Evolutionary conservation across 331 rosid genomes (phyloP), one percentile per base, ranked within the genome.

Genomic region (Telfairia occidentalis): DNA sequence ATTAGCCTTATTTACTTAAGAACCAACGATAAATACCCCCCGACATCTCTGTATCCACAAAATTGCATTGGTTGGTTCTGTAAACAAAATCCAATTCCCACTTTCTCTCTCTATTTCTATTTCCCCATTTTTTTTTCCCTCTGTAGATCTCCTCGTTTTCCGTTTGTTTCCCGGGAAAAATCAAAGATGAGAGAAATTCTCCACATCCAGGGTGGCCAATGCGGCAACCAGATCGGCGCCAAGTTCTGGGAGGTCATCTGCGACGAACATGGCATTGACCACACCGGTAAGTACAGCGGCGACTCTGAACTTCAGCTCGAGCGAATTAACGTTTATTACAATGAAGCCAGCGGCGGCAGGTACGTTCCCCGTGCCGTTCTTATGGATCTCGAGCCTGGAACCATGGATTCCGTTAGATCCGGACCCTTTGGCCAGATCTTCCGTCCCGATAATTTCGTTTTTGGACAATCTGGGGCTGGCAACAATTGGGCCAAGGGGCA

Each of bases 381-480:
- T 43, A 75, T 75, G 78, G 78, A 75, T 75, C 70, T 75, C 0
- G 78, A 75, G 71, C 78, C 78, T 42, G 78, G 78, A 23, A 75
- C 78, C 26, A 75, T 59, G 78, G 78, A 75, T 42, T 75, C 78
- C 71, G 78, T 75, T 59, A 35, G 78, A 75, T 75, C 78, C 70
- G 78, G 78, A 42, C 19, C 78, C 46, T 75, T 0, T 29, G 78
- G 78, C 29, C 78, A 75, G 57, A 75, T 75, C 55, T 75, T 75
- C 32, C 70, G 78, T 38, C 78, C 78, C 29, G 78, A 75, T 29
- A 75, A 75, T 29, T 75, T 75, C 71, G 78, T 75, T 24, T 75
- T 75, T 60, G 78, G 78, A 4, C 78, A 75, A 32, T 75, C 78
- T 3, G 78, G 78, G 28, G 78, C 78, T 43, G 78, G 78, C 6